phyloP scores from a whole-genome alignment of 2,329 filamentous ascomycete species.

The Elsinoe fawcettii region DNA sequence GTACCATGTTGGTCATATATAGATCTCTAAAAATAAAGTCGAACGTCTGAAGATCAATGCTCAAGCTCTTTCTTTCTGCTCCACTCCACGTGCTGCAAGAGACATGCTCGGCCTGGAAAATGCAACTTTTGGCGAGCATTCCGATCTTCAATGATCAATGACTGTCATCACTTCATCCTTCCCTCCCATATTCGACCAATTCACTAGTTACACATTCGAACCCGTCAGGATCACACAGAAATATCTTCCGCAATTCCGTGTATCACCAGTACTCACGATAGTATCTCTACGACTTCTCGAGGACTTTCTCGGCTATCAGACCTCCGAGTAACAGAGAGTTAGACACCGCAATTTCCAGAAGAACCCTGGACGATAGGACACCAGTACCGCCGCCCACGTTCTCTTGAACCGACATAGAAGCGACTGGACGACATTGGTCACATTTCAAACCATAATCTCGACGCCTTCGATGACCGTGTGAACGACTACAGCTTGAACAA shows the following conservation, averaged over 20 bases:
- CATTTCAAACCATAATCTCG: background rate
- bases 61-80: background rate
- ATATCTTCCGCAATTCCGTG: background rate
- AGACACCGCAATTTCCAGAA: conserved; percentile 9
- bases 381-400: background rate
- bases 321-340: background rate
- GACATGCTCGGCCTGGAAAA: background rate
- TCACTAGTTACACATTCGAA: background rate
- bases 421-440: background rate
- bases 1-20: background rate
- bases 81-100: background rate
- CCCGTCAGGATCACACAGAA: background rate
- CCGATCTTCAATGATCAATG: conserved; percentile 9
- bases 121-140: conserved; percentile 13
- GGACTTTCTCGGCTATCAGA: background rate
- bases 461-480: background rate
- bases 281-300: background rate
- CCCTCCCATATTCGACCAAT: background rate
- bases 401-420: background rate
- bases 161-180: conserved; percentile 8
- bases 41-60: conserved; percentile 9
- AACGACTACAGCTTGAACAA: background rate
- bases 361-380: background rate
- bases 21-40: background rate
- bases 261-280: background rate